Percentiles rank a stretch among this genome's conserved stretches.
Conservation (phyloP, 345 rosid species). For the Gossypium arboreum region DNA sequence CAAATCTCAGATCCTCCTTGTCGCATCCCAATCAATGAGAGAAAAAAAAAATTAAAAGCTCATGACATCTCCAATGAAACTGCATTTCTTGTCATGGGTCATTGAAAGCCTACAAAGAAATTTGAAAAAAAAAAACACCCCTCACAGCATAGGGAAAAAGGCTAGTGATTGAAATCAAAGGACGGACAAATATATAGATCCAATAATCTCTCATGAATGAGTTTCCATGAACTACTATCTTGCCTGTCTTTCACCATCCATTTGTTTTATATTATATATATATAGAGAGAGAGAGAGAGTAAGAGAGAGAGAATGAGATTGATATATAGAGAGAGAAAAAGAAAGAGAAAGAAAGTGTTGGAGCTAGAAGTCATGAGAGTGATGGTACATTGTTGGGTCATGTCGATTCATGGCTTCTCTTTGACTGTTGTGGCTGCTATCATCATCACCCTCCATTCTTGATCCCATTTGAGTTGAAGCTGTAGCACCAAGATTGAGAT, state of each 20-base stretch:
- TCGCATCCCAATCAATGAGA: slow-evolving; percentile 31
- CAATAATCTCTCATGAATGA: slow-evolving; percentile 24
- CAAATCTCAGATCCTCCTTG: slow-evolving; percentile 52
- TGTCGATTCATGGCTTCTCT: slow-evolving; percentile 63
- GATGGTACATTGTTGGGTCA: slow-evolving; percentile 68
- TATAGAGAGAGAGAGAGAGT: background rate
- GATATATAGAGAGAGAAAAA: slow-evolving; percentile 5
- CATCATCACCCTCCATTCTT: slow-evolving; percentile 58
- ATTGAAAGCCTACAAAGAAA: slow-evolving; percentile 39
- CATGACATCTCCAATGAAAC: slow-evolving; percentile 28
- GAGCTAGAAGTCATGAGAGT: slow-evolving; percentile 62
- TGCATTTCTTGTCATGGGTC: slow-evolving; percentile 36
- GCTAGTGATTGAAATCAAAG: background rate
- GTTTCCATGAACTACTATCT: slow-evolving; percentile 20
- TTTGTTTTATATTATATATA: background rate
- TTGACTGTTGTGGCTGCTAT: slow-evolving; percentile 42
- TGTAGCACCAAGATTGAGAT: slow-evolving; percentile 84
- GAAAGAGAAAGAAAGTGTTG: background rate
- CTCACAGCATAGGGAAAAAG: background rate
- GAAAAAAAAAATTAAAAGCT: slow-evolving; percentile 4
- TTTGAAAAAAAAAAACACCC: slow-evolving; percentile 1
- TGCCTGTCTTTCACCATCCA: slow-evolving; percentile 23
- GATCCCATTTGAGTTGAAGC: slow-evolving; percentile 60
- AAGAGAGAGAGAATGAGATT: slow-evolving; percentile 1
- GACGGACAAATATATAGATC: slow-evolving; percentile 24